phyloP scores from a whole-genome alignment of 352 stramenopile species.

The Phytophthora pistaciae region DNA sequence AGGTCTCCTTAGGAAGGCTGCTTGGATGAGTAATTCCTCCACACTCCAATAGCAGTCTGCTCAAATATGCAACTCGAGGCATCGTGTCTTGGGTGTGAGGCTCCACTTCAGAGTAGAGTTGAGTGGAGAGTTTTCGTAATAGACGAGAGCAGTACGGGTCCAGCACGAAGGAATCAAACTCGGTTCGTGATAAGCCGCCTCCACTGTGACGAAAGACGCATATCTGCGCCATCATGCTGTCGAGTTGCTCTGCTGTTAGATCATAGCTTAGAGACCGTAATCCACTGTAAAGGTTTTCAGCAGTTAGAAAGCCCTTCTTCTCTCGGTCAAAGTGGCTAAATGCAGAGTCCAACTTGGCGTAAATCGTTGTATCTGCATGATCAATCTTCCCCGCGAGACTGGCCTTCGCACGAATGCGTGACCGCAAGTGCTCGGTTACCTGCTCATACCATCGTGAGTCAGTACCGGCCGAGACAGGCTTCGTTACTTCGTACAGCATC shows the following conservation, averaged over 20 bases:
- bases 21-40: conserved; percentile 34
- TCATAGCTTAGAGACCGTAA: conserved; percentile 59
- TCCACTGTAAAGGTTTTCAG: conserved; percentile 40
- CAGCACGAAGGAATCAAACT: conserved; percentile 85
- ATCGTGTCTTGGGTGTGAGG: conserved; percentile 19
- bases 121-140: conserved; percentile 45
- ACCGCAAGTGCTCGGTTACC: conserved; percentile 54
- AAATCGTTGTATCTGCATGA: conserved; percentile 28
- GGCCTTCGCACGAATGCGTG: conserved; percentile 47
- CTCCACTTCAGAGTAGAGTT: conserved; percentile 37
- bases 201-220: conserved; percentile 55
- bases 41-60: conserved; percentile 50
- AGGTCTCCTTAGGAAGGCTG: conserved; percentile 33
- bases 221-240: conserved; percentile 45
- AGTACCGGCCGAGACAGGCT: background rate
- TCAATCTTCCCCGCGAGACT: conserved; percentile 45
- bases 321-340: conserved; percentile 79
- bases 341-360: conserved; percentile 47
- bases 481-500: conserved; percentile 39
- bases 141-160: conserved; percentile 53
- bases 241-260: conserved; percentile 42
- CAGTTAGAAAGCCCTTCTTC: conserved; percentile 60
- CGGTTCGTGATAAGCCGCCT: conserved; percentile 62
- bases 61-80: conserved; percentile 62
- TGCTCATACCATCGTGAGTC: conserved; percentile 32